Conservation (phyloP, 805 yeast species). For the Sugiyamaella floridensis region DNA sequence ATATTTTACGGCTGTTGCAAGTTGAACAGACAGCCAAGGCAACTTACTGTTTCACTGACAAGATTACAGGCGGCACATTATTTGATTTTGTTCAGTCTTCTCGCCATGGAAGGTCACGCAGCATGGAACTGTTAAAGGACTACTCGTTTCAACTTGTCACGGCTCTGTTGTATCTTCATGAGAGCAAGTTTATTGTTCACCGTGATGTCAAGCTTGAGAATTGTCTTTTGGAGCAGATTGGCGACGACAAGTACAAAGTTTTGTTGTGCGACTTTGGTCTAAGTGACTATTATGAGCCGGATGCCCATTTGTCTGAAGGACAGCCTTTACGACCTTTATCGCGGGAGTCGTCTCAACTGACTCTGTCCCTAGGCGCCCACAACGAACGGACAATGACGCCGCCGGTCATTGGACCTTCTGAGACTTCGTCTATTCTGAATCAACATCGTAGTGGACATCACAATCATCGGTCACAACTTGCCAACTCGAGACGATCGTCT, state of each 20-base stretch:
- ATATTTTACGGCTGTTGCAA: slow-evolving; percentile 55
- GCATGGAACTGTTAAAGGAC: slow-evolving; percentile 12
- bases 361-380: background rate
- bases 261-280: slow-evolving; percentile 87
- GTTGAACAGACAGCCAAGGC: slow-evolving; percentile 54
- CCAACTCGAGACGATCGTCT: background rate
- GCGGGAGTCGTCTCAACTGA: slow-evolving; percentile 1
- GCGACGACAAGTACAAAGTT: slow-evolving; percentile 33
- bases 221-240: slow-evolving; percentile 49
- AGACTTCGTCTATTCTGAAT: slow-evolving; percentile 21
- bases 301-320: background rate
- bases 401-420: slow-evolving; percentile 21
- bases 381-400: background rate
- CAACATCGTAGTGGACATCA: slow-evolving; percentile 14
- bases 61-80: slow-evolving; percentile 69
- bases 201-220: slow-evolving; percentile 82
- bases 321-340: background rate
- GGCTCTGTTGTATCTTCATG: slow-evolving; percentile 60
- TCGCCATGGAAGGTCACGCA: slow-evolving; percentile 4
- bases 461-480: background rate
- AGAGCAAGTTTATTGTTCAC: slow-evolving; percentile 56
- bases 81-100: slow-evolving; percentile 68
- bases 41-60: slow-evolving; percentile 65
- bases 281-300: slow-evolving; percentile 36
- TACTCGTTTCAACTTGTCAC: slow-evolving; percentile 48